phyloP scores from a whole-genome alignment of 2,329 filamentous ascomycete species.

The Chrysoporthe puriensis region DNA sequence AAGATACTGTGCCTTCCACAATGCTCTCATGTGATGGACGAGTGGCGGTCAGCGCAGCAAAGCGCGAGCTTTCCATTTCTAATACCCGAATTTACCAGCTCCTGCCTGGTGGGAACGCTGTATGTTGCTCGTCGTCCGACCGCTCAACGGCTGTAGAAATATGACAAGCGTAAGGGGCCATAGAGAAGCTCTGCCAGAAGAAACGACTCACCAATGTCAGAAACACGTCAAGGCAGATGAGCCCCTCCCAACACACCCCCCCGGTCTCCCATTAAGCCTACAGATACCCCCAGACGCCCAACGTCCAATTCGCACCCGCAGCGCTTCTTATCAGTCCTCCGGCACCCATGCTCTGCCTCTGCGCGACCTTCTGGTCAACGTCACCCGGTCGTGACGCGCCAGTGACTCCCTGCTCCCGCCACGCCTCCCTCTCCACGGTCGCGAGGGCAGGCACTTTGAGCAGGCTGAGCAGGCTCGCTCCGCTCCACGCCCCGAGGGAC shows the following conservation, averaged over 20 bases:
- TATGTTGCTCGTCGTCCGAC: too few relatives aligned
- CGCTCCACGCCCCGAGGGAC: slow-evolving; percentile 74
- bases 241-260: not conserved
- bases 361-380: slow-evolving; percentile 59
- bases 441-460: slow-evolving; percentile 71
- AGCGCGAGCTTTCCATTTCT: not conserved
- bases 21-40: too few relatives aligned
- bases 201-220: not conserved
- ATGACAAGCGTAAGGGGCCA: not conserved
- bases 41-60: too few relatives aligned
- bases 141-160: too few relatives aligned
- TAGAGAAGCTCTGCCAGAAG: not conserved
- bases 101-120: not conserved
- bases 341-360: slow-evolving; percentile 67
- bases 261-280: not conserved
- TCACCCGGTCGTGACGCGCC: slow-evolving; percentile 65
- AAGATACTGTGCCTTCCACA: not conserved
- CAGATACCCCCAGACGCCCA: slow-evolving; percentile 60
- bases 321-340: slow-evolving; percentile 51
- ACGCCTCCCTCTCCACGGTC: slow-evolving; percentile 72
- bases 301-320: slow-evolving; percentile 58
- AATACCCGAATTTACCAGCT: not conserved
- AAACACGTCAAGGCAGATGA: not conserved
- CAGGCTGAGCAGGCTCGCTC: slow-evolving; percentile 71
- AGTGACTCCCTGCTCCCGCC: slow-evolving; percentile 66